Percentiles rank a stretch among this genome's conserved stretches.
phyloP scores from a whole-genome alignment of 2,329 filamentous ascomycete genomes.

The Fusarium succisae region DNA sequence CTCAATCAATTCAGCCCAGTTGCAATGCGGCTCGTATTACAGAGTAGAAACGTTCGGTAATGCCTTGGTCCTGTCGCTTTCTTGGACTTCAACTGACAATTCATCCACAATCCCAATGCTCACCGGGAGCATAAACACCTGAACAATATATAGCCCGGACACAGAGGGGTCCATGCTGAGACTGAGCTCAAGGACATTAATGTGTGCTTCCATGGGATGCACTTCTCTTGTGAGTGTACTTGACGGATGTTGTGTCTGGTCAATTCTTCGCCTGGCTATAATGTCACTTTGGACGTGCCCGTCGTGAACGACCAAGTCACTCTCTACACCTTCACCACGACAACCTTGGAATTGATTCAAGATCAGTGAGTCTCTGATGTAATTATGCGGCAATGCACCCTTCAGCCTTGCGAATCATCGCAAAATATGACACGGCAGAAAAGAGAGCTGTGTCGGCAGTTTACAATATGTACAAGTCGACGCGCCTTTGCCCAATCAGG shows the following conservation, averaged over 20 bases:
- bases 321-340: neutral
- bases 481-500: neutral
- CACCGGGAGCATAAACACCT: neutral
- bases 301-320: neutral
- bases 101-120: neutral
- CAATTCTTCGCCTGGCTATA: neutral
- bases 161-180: neutral
- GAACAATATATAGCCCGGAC: too few species aligned
- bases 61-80: neutral
- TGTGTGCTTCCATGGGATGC: too few species aligned
- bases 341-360: neutral
- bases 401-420: neutral
- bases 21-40: neutral
- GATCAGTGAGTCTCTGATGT: too few species aligned
- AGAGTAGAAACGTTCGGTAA: too few species aligned
- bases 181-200: neutral
- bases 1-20: too few species aligned
- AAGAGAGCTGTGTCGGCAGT: neutral
- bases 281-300: too few species aligned
- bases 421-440: neutral
- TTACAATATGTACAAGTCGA: neutral
- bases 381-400: neutral
- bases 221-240: too few species aligned
- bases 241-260: too few species aligned
- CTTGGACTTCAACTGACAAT: neutral